Evolutionary conservation across 129 eudicot genomes (phyloP), one percentile per base, ranked within the genome.

Genomic region (Centrapalus pauciflorus): DNA sequence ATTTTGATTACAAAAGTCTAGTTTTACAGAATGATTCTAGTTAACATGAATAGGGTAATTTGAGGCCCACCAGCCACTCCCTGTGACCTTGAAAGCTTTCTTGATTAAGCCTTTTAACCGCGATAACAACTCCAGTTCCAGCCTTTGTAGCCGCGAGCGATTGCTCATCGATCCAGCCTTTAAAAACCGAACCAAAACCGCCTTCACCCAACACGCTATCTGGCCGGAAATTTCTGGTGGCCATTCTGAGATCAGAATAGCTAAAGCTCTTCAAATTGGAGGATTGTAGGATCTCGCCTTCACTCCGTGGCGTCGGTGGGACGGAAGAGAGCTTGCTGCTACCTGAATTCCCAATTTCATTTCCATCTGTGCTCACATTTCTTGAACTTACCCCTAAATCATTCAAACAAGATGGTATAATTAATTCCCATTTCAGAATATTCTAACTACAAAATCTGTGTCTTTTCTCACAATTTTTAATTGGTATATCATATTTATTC

Each of bases 141-240:
- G 97, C 84, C 63, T 87, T 91, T 21, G 96, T 34, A 38, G 96
- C 90, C 12, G 80, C 54, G 11, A 75, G 77, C 0, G 96, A 76
- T 25, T 80, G 79, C 79, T 85, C 94, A 67, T 87, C 97, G 11
- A 91, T 83, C 97, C 97, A 91, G 13, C 94, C 97, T 81, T 91
- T 91, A 38, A 83, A 91, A 61, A 91, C 97, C 1, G 96, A 81
- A 2, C 97, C 97, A 50, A 91, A 87, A 45, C 97, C 97, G 17
- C 96, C 97, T 74, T 88, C 97, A 20, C 97, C 97, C 45, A 91
- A 67, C 60, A 91, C 86, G 25, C 86, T 87, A 75, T 91, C 97
- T 13, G 96, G 97, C 11, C 97, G 87, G 41, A 91, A 91, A 59
- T 85, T 91, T 64, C 96, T 74, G 21, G 97, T 91, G 66, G 97